phyloP scores from a whole-genome alignment of 345 rosid species.

The Salix exigua region DNA sequence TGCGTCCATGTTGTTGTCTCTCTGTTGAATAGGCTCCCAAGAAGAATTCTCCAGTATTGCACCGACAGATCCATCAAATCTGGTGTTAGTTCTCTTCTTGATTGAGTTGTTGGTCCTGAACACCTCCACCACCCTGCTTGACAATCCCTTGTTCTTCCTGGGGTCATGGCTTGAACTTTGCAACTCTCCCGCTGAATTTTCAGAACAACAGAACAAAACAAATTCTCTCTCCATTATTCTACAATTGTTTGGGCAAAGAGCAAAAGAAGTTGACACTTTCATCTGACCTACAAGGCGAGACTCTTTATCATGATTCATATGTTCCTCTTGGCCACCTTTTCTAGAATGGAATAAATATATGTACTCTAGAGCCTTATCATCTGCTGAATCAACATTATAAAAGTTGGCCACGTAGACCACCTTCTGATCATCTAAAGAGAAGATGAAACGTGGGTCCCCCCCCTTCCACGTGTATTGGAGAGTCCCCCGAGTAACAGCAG shows the following conservation, averaged over 20 bases:
- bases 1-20: slow-evolving; percentile 30
- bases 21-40: slow-evolving; percentile 46
- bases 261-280: slow-evolving; percentile 58
- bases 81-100: slow-evolving; percentile 59
- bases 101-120: slow-evolving; percentile 42
- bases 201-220: slow-evolving; percentile 58
- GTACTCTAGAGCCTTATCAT: slow-evolving; percentile 36
- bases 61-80: slow-evolving; percentile 47
- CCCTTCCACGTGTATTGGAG: slow-evolving; percentile 73
- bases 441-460: slow-evolving; percentile 65
- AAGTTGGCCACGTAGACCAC: slow-evolving; percentile 61
- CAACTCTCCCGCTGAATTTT: slow-evolving; percentile 23
- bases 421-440: slow-evolving; percentile 67
- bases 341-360: slow-evolving; percentile 54
- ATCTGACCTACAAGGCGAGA: slow-evolving; percentile 62
- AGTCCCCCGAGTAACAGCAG: slow-evolving; percentile 59
- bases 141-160: slow-evolving; percentile 53
- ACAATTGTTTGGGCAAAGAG: slow-evolving; percentile 38
- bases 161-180: slow-evolving; percentile 31
- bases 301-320: slow-evolving; percentile 25
- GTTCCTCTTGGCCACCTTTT: slow-evolving; percentile 40
- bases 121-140: slow-evolving; percentile 64
- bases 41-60: slow-evolving; percentile 39
- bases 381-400: slow-evolving; percentile 33
- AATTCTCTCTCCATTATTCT: slow-evolving; percentile 69